Percentiles rank a stretch among this genome's conserved stretches.
These are phyloP conservation scores for Coemansia sp. DNA, from an alignment of 192 early-diverging fungal genomes.

Conservation along the genomic window DNA sequence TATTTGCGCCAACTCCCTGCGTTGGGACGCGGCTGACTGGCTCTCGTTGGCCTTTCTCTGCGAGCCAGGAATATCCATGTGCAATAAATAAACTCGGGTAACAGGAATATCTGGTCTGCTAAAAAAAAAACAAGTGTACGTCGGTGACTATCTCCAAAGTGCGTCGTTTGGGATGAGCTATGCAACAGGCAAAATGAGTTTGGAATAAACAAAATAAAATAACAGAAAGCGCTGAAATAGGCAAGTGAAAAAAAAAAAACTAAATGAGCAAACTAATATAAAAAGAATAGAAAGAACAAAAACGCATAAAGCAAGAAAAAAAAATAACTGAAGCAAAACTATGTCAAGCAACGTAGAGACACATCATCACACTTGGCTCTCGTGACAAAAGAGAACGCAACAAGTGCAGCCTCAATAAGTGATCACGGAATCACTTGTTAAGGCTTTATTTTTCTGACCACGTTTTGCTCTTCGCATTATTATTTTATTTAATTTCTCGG, in stretches of 20 bases:
- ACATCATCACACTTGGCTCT: not conserved
- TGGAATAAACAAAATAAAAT: too few relatives aligned
- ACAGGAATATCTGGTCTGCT: not conserved
- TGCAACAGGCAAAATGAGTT: not conserved
- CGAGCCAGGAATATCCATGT: constrained; percentile 41
- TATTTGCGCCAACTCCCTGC: constrained; percentile 53
- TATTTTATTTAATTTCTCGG: not conserved
- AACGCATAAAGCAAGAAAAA: not conserved
- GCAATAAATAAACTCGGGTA: not conserved
- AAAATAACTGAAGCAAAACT: too few relatives aligned
- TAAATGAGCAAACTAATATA: not conserved
- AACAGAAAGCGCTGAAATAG: too few relatives aligned
- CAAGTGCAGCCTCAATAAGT: not conserved
- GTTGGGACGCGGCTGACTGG: constrained; percentile 27
- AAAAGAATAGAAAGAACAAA: not conserved
- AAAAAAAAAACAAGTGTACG: not conserved
- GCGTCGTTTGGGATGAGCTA: not conserved
- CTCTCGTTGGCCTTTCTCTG: constrained; percentile 5
- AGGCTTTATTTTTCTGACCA: too few relatives aligned
- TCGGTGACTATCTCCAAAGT: not conserved
- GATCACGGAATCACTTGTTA: too few relatives aligned
- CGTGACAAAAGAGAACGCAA: not conserved
- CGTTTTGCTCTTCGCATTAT: not conserved
- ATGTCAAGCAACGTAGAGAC: not conserved
- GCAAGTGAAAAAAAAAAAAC: not conserved